Percentiles rank a stretch among this genome's conserved stretches.
Evolutionary conservation across 176 grass and related monocot species (phyloP).

Genomic region (Elymus sibiricus): DNA sequence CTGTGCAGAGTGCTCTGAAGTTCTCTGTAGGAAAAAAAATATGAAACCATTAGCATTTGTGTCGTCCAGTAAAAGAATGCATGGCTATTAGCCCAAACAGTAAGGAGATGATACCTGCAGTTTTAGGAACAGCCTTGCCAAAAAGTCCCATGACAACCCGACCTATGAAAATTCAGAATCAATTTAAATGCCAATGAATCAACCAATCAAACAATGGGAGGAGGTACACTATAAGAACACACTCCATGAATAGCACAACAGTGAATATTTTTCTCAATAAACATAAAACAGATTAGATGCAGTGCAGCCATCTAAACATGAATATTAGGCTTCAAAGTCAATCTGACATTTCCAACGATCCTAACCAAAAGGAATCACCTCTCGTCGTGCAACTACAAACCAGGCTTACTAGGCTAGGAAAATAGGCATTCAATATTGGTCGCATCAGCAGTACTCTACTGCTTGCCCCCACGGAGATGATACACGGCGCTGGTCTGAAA

Average conservation of each 20-base stretch:
- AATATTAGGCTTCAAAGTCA: neutral
- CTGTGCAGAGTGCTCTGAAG: constrained; percentile 96
- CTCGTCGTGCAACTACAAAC: neutral
- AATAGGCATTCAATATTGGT: neutral
- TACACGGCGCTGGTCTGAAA: neutral
- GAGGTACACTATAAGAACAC: neutral
- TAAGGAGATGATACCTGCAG: constrained; percentile 62
- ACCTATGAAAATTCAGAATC: constrained; percentile 48
- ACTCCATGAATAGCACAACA: neutral
- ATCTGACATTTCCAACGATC: neutral
- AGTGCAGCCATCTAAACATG: neutral
- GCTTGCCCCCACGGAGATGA: neutral
- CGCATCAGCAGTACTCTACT: neutral
- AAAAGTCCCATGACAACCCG: constrained; percentile 97
- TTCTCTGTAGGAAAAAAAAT: constrained; percentile 59
- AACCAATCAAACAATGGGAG: neutral
- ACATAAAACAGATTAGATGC: neutral
- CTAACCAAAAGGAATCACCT: neutral
- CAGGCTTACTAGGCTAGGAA: neutral
- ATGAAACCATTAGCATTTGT: neutral
- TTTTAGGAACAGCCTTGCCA: constrained; percentile 92
- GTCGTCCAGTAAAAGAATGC: neutral
- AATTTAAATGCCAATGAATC: neutral
- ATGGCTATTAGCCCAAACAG: neutral
- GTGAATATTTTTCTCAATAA: neutral